Percentiles rank a stretch among this genome's conserved stretches.
phyloP scores from a whole-genome alignment of 768 basidiomycete species.

The Auriculariales sp. region DNA sequence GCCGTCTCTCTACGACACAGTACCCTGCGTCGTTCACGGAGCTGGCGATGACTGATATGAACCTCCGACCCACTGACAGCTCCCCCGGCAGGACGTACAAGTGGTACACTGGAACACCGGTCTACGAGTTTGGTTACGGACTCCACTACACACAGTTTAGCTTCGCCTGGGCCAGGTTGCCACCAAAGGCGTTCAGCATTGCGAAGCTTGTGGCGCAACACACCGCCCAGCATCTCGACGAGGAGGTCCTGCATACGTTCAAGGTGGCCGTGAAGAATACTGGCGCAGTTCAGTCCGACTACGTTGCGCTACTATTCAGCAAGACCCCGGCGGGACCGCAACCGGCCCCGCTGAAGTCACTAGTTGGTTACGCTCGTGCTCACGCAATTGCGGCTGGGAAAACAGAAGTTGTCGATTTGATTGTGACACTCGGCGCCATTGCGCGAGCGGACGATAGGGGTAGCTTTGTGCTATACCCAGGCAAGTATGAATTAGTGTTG shows the following conservation, averaged over 20 bases:
- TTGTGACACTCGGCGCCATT: constrained; percentile 32
- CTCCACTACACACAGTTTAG: constrained; percentile 39
- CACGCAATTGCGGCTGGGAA: constrained; percentile 16
- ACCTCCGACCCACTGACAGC: constrained; percentile 29
- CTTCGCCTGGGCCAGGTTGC: constrained; percentile 23
- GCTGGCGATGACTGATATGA: constrained; percentile 47
- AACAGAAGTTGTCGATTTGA: constrained; percentile 20
- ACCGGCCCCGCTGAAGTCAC: constrained; percentile 37
- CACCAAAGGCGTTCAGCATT: constrained; percentile 25
- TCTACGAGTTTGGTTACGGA: constrained; percentile 41
- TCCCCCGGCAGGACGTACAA: constrained; percentile 44
- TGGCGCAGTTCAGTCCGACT: constrained; percentile 35
- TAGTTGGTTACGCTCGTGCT: constrained; percentile 33
- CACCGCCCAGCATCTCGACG: constrained; percentile 21
- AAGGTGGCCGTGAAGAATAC: constrained; percentile 34
- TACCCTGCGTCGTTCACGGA: constrained; percentile 35
- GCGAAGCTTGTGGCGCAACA: constrained; percentile 20
- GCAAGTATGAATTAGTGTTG: constrained; percentile 26
- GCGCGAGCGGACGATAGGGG: constrained; percentile 33
- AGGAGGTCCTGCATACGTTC: constrained; percentile 34
- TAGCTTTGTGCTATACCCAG: constrained; percentile 29
- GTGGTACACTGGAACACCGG: constrained; percentile 38
- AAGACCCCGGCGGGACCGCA: constrained; percentile 32
- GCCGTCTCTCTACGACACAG: constrained; percentile 38
- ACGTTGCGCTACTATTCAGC: constrained; percentile 38